phyloP scores from a whole-genome alignment of 1,139 yeast species.

The Taphrina betulina region DNA sequence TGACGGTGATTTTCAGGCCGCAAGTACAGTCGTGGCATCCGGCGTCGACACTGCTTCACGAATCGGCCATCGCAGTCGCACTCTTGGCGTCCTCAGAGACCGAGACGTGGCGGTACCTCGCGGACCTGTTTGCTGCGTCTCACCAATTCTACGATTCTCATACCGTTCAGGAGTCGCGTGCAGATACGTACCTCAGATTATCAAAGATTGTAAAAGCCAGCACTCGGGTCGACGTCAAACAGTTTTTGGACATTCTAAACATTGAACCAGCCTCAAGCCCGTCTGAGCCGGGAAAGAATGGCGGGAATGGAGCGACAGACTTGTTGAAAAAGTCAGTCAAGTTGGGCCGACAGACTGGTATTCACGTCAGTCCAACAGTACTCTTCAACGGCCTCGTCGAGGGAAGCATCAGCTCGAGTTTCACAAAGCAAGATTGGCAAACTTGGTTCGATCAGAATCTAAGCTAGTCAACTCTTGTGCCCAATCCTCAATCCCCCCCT shows the following conservation, averaged over 20 bases:
- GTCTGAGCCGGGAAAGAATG: constrained; percentile 47
- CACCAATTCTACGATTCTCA: constrained; percentile 44
- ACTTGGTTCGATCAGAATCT: constrained; percentile 21
- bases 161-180: constrained; percentile 55
- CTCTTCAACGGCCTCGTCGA: constrained; percentile 64
- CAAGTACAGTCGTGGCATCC: constrained; percentile 90
- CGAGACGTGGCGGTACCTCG: constrained; percentile 63
- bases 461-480: too few relatives aligned
- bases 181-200: constrained; percentile 57
- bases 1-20: constrained; percentile 55
- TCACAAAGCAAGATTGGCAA: constrained; percentile 39
- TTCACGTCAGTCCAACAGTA: constrained; percentile 85
- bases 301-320: constrained; percentile 53
- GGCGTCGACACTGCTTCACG: constrained; percentile 64
- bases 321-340: constrained; percentile 19
- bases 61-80: constrained; percentile 70
- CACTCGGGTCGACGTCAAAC: constrained; percentile 42
- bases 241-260: constrained; percentile 42
- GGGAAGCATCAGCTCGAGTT: constrained; percentile 37
- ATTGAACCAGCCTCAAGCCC: constrained; percentile 38
- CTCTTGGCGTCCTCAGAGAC: constrained; percentile 57
- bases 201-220: constrained; percentile 53
- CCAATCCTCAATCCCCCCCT: too few relatives aligned
- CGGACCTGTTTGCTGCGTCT: constrained; percentile 51
- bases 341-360: constrained; percentile 64